Base-by-base conservation (phyloP, 306 rosid genomes). In the Cucurbita argyrosperma region DNA sequence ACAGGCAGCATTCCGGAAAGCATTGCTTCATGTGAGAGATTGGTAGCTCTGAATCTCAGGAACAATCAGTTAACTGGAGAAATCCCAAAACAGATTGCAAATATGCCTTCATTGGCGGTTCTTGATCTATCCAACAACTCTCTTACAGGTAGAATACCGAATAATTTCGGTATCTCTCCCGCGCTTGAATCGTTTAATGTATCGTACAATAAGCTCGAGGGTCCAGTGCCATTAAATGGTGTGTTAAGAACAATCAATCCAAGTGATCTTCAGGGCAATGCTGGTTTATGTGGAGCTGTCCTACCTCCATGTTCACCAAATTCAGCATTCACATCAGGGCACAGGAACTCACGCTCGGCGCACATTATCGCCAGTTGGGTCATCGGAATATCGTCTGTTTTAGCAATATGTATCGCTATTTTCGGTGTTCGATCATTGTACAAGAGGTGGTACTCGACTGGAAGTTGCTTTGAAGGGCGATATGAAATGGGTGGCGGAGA, bases 101-200 rank as follows among this genome's bases (percentile, higher is more conserved):
- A 74, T 78, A 91, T 94, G 97, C 89, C 97, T 26, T 71, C 95
- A 51, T 74, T 94, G 81, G 87, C 99, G 74, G 82, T 86, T 74
- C 92, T 94, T 62, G 97, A 94, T 82, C 89, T 94, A 72, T 91
- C 97, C 77, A 91, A 89, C 83, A 94, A 94, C 86, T 88, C 97
- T n/a, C 82, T 94, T 1, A 83, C 88, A 26, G 99, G 99, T 30
- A 85, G 84, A 70, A 87, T 94, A 78, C 99, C 99, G 0, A 88
- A 83, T 30, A 89, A 76, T 81, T 89, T 94, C 10, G 99, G 99
- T 39, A 72, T 87, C 74, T 86, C 99, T 42, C 99, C 99, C 11
- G 97, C 99, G 37, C 76, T 91, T 55, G 99, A 94, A 83, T 82
- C 89, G 30, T 80, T 94, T 72, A 91, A 89, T 77, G 86, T 94